Percentiles rank a stretch among this genome's conserved stretches.
Evolutionary conservation across 1,139 yeast genomes (phyloP).

Genomic region (Yamadazyma dushanensis): DNA sequence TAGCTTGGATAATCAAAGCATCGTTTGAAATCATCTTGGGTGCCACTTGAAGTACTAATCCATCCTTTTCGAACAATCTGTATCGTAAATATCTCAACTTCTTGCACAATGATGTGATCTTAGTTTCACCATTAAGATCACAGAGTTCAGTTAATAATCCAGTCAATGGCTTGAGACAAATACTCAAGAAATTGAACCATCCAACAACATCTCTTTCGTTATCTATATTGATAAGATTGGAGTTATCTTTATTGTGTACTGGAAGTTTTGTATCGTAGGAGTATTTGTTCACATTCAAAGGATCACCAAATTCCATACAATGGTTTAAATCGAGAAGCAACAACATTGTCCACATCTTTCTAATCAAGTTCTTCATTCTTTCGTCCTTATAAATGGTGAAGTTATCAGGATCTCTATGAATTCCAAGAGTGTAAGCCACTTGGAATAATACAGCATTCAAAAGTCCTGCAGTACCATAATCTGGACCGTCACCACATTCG

Average conservation of each 20-base stretch:
- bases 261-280: constrained; percentile 39
- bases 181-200: constrained; percentile 11
- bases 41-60: constrained; percentile 4
- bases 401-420: constrained; percentile 41
- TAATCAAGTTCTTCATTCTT: constrained; percentile 29
- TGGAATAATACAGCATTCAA: constrained; percentile 41
- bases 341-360: constrained; percentile 23
- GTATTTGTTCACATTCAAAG: constrained; percentile 27
- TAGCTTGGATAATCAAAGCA: constrained; percentile 3
- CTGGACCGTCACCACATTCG: constrained; percentile 50
- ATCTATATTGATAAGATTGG: constrained; percentile 26
- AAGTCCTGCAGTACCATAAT: constrained; percentile 49
- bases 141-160: constrained; percentile 13
- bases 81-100: constrained; percentile 12
- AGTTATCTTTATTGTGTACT: constrained; percentile 11
- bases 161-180: constrained; percentile 14
- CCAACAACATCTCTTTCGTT: constrained; percentile 23
- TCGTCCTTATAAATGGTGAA: constrained; percentile 18
- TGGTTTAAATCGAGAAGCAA: constrained; percentile 38
- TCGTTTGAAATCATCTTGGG: constrained; percentile 1
- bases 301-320: constrained; percentile 40
- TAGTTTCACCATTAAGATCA: constrained; percentile 12
- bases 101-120: constrained; percentile 12
- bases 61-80: constrained; percentile 10
- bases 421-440: constrained; percentile 45